Conservation (phyloP, 2,329 filamentous ascomycete genomes). For the Aureobasidium zeae region DNA sequence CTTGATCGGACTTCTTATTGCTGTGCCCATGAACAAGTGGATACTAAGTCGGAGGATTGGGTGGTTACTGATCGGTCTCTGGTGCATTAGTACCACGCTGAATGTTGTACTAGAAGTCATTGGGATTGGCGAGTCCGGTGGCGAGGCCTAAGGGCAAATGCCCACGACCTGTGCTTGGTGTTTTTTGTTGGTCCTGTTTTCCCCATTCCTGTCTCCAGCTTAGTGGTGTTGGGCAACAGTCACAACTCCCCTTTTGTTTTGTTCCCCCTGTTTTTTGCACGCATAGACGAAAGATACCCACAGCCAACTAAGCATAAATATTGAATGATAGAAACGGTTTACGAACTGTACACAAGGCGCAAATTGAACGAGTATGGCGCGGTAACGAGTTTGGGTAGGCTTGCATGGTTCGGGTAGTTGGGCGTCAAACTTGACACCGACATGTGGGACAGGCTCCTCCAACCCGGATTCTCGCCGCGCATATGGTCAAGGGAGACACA, state of each 20-base stretch:
- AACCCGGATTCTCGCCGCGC: neutral
- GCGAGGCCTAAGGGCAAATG: neutral
- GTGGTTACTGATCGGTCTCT: slow-evolving; percentile 67
- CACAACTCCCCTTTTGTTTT: too few species aligned
- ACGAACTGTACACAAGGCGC: too few species aligned
- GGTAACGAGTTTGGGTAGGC: neutral
- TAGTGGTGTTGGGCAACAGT: neutral
- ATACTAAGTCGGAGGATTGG: slow-evolving; percentile 75
- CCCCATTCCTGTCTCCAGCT: neutral
- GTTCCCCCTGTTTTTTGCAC: too few species aligned
- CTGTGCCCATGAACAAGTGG: slow-evolving; percentile 81
- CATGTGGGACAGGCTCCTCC: neutral
- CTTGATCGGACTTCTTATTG: slow-evolving; percentile 64
- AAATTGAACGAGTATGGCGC: neutral
- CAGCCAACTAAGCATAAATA: too few species aligned
- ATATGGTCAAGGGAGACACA: too few species aligned
- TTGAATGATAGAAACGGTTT: too few species aligned
- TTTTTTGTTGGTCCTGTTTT: neutral
- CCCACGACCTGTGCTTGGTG: neutral
- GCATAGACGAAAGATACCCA: too few species aligned
- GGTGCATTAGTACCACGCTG: slow-evolving; percentile 66
- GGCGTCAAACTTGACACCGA: neutral
- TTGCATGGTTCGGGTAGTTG: neutral
- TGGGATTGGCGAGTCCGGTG: slow-evolving; percentile 23
- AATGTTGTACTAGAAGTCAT: slow-evolving; percentile 73